These are phyloP conservation scores for Malus domestica DNA, from an alignment of 306 rosid genomes.

Conservation along the genomic window DNA sequence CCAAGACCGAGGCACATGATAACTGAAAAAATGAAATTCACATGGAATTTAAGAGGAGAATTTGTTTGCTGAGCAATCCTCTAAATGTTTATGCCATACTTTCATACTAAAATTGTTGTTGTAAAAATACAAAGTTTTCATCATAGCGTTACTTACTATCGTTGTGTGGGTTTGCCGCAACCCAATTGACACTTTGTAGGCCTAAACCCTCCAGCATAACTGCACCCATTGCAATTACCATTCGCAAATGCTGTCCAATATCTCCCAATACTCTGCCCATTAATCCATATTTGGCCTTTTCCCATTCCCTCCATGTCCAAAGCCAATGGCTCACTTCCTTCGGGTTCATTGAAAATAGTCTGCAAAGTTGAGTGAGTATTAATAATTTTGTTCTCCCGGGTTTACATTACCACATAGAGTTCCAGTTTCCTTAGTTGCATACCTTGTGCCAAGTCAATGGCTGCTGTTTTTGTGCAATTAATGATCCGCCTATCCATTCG, in stretches of 20 bases:
- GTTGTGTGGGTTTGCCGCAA: conserved; percentile 88
- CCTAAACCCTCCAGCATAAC: conserved; percentile 62
- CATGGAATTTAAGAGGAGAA: neutral
- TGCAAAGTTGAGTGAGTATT: conserved; percentile 30
- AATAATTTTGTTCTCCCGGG: conserved; percentile 1
- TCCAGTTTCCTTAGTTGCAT: conserved; percentile 1
- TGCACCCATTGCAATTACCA: conserved; percentile 71
- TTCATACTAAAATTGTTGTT: neutral
- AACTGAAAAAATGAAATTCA: conserved; percentile 49
- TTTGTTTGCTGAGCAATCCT: conserved; percentile 1
- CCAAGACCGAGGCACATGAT: conserved; percentile 97
- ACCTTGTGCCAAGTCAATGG: conserved; percentile 99
- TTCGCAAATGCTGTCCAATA: conserved; percentile 84
- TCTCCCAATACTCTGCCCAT: conserved; percentile 87
- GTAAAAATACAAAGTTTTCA: neutral
- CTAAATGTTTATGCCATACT: neutral
- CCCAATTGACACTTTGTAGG: conserved; percentile 88
- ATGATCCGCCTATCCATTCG: conserved; percentile 70
- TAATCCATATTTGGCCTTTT: conserved; percentile 98
- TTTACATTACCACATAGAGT: conserved; percentile 1
- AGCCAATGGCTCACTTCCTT: conserved; percentile 89
- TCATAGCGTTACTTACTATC: conserved; percentile 45
- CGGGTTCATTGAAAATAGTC: conserved; percentile 73
- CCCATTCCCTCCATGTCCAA: conserved; percentile 97
- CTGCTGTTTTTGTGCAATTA: conserved; percentile 55